Percentiles rank a stretch among this genome's conserved stretches.
phyloP scores from a whole-genome alignment of 2,329 filamentous ascomycete species.

The Colletotrichum orchidophilum region DNA sequence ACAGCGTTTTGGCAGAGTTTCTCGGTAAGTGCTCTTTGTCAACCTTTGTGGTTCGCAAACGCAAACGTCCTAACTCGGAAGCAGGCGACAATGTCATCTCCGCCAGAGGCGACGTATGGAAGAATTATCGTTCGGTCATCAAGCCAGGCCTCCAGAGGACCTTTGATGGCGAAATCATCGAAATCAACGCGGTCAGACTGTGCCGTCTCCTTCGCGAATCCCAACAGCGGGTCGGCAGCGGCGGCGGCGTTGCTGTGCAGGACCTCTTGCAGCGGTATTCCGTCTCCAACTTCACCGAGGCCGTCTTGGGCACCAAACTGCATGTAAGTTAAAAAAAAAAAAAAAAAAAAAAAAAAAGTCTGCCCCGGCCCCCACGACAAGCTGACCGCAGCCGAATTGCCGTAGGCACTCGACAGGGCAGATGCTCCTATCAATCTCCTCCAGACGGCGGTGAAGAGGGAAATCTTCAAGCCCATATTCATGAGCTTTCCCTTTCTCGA shows the following conservation, averaged over 20 bases:
- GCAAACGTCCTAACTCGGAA: background rate
- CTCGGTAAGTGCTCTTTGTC: constrained; percentile 32
- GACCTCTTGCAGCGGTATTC: constrained; percentile 47
- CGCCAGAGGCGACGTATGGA: constrained; percentile 47
- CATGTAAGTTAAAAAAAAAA: constrained; percentile 37
- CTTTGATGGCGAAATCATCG: constrained; percentile 37
- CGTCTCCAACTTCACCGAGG: constrained; percentile 47
- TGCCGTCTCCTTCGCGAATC: constrained; percentile 42
- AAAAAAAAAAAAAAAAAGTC: too few relatives aligned
- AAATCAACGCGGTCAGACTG: constrained; percentile 39
- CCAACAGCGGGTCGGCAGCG: constrained; percentile 35
- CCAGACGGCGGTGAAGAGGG: constrained; percentile 41
- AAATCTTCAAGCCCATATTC: constrained; percentile 46
- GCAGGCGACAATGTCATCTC: constrained; percentile 52
- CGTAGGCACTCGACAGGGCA: constrained; percentile 37
- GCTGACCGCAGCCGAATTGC: constrained; percentile 3
- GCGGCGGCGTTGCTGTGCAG: constrained; percentile 41
- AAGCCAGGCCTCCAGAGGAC: constrained; percentile 46
- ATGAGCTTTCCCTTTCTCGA: constrained; percentile 47
- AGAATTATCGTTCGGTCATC: constrained; percentile 45
- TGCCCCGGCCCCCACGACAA: background rate
- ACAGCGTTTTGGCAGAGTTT: constrained; percentile 47
- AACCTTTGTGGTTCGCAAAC: background rate
- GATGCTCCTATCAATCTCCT: constrained; percentile 38
- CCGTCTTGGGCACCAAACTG: constrained; percentile 40